Conservation (phyloP, 768 basidiomycete species). For the Suillus placidus region DNA sequence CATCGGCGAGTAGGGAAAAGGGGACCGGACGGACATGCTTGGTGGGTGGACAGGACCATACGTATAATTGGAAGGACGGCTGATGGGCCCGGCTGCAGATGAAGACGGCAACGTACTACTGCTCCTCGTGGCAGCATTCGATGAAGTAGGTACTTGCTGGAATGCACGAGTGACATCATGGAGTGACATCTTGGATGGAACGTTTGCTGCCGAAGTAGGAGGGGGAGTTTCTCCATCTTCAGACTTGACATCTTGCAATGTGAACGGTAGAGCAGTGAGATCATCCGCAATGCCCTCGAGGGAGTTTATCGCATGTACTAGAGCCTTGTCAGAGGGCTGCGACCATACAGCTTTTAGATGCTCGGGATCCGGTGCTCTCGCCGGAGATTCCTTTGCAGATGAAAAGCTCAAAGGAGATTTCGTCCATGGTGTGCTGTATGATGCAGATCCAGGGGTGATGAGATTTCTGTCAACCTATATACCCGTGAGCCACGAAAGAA, state of each 20-base stretch:
- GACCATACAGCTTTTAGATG: conserved; percentile 87
- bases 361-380: conserved; percentile 76
- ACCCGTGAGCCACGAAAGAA: conserved; percentile 18
- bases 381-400: conserved; percentile 63
- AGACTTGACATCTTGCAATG: conserved; percentile 83
- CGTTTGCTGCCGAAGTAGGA: conserved; percentile 50
- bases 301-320: conserved; percentile 71
- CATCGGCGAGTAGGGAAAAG: conserved; percentile 66
- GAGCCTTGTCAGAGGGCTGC: conserved; percentile 72
- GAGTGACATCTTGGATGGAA: conserved; percentile 73
- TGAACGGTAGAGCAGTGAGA: conserved; percentile 75
- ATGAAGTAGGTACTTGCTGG: conserved; percentile 77
- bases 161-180: conserved; percentile 86
- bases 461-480: conserved; percentile 46
- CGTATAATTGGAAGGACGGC: conserved; percentile 30
- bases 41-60: conserved; percentile 47
- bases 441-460: conserved; percentile 47
- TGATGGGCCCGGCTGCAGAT: conserved; percentile 36
- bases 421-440: conserved; percentile 50
- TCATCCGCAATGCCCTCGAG: conserved; percentile 85
- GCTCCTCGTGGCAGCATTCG: conserved; percentile 49
- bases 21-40: conserved; percentile 51
- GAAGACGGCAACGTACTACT: conserved; percentile 54
- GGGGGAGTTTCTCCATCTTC: conserved; percentile 85
- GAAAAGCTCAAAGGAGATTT: conserved; percentile 53